Conservation (phyloP, 2,329 filamentous ascomycete species). For the Lachnellula suecica region DNA sequence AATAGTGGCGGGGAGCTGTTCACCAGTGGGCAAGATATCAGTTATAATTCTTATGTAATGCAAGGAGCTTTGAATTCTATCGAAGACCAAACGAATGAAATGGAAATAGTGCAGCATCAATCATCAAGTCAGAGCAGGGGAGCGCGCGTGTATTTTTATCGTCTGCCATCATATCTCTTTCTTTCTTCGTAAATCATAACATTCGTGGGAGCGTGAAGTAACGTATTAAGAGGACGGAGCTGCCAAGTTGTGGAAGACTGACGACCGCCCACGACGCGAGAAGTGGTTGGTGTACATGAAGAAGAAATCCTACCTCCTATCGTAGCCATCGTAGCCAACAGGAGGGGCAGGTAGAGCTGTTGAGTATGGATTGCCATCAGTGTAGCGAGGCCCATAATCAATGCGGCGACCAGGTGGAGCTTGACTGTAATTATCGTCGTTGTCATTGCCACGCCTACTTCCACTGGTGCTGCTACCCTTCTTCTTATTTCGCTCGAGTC, state of each 20-base stretch:
- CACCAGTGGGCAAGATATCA: constrained; percentile 26
- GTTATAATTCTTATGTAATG: constrained; percentile 30
- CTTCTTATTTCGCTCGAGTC: constrained; percentile 42
- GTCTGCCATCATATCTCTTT: not conserved
- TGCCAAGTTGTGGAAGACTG: not conserved
- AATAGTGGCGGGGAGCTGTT: constrained; percentile 28
- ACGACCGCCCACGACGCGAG: not conserved
- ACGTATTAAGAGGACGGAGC: not conserved
- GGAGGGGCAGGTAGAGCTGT: constrained; percentile 33
- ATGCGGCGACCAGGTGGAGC: constrained; percentile 28
- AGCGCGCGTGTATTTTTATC: not conserved
- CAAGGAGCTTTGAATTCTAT: constrained; percentile 12
- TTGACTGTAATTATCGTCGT: constrained; percentile 4
- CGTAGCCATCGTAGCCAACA: constrained; percentile 29
- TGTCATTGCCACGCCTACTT: constrained; percentile 20
- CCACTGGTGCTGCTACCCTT: constrained; percentile 17
- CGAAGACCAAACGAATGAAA: constrained; percentile 12
- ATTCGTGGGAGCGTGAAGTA: not conserved
- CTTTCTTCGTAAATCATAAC: not conserved
- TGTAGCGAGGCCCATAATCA: constrained; percentile 39
- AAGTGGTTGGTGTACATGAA: not conserved
- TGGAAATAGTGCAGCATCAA: constrained; percentile 8
- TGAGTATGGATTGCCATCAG: constrained; percentile 45
- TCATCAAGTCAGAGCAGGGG: constrained; percentile 7
- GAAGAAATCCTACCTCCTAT: constrained; percentile 13